Evolutionary conservation across 2,329 filamentous ascomycete genomes (phyloP).

Genomic region (Alternaria sp.): DNA sequence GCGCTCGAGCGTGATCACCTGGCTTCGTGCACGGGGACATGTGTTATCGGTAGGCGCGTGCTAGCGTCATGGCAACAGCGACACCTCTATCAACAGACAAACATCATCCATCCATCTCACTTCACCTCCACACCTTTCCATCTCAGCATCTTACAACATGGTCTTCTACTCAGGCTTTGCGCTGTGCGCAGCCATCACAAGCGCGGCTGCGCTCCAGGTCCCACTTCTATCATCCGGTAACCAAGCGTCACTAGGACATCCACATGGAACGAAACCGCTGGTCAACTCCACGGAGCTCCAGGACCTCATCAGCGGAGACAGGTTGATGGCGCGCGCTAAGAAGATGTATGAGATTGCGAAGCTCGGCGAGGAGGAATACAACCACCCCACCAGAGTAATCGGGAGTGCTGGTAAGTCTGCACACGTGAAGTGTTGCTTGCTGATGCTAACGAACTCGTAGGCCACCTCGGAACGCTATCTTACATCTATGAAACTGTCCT

Average conservation of each 20-base stretch:
- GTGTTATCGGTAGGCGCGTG: slow-evolving; percentile 34
- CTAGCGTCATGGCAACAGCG: slow-evolving; percentile 38
- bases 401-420: slow-evolving; percentile 43
- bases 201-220: slow-evolving; percentile 40
- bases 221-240: slow-evolving; percentile 37
- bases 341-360: slow-evolving; percentile 54
- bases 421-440: slow-evolving; percentile 20
- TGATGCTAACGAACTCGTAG: slow-evolving; percentile 28
- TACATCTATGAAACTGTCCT: slow-evolving; percentile 52
- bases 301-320: slow-evolving; percentile 46
- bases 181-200: slow-evolving; percentile 38
- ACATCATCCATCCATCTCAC: slow-evolving; percentile 25
- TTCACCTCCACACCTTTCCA: slow-evolving; percentile 8
- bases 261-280: slow-evolving; percentile 38
- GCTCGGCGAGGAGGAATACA: slow-evolving; percentile 52
- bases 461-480: slow-evolving; percentile 45
- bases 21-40: slow-evolving; percentile 30
- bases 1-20: slow-evolving; percentile 2
- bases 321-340: slow-evolving; percentile 43
- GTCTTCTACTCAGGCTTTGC: slow-evolving; percentile 36
- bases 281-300: slow-evolving; percentile 48
- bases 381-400: slow-evolving; percentile 54
- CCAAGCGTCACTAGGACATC: slow-evolving; percentile 34
- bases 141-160: slow-evolving; percentile 29
- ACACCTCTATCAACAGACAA: slow-evolving; percentile 21